Base-by-base conservation (phyloP, 148 eudicot genomes). In the Vaccinium corymbosum region DNA sequence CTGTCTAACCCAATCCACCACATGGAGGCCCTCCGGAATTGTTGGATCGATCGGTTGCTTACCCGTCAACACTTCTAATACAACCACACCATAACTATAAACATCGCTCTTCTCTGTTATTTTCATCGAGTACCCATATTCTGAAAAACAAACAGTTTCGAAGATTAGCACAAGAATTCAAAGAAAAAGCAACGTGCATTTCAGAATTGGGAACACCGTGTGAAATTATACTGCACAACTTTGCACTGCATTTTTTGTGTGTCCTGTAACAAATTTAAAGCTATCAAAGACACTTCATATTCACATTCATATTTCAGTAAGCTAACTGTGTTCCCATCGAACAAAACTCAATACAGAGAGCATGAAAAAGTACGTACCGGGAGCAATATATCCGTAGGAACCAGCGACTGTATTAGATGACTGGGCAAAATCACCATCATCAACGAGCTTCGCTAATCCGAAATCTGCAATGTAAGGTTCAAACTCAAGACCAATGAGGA, bases 41-140 rank as follows among this genome's bases (percentile, higher is more conserved):
- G 98, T 95, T 1, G 98, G 98, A 83, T 95, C 98, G 10, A 95
- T 93, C 2, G 98, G 97, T 57, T 94, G 98, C 84, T 95, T 95
- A 0, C 98, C 98, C 4, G 98, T 95, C 74, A 95, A 77, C 4
- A 95, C 95, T 86, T 95, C 97, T 7, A 94, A 80, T 42, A 94
- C 84, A 22, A 95, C 98, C 49, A 95, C 97, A 15, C 98, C 98
- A 29, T 88, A 95, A 89, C 98, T 94, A 73, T 94, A 95, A 22
- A 95, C 97, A 62, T 95, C 98, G 56, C 95, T 95, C 88, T 95
- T 95, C 81, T 92, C 97, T 8, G 98, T 95, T n/a, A 95, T 95
- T 89, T 95, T 95, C 94, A 91, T 84, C 89, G 83, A 87, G 86
- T 91, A 94, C 10, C 98, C 98, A 81, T 94, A 95, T 84, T 95